Evolutionary conservation across 495 filamentous ascomycete genomes (phyloP), one percentile per base, ranked within the genome.

Genomic region (Halenospora varia): DNA sequence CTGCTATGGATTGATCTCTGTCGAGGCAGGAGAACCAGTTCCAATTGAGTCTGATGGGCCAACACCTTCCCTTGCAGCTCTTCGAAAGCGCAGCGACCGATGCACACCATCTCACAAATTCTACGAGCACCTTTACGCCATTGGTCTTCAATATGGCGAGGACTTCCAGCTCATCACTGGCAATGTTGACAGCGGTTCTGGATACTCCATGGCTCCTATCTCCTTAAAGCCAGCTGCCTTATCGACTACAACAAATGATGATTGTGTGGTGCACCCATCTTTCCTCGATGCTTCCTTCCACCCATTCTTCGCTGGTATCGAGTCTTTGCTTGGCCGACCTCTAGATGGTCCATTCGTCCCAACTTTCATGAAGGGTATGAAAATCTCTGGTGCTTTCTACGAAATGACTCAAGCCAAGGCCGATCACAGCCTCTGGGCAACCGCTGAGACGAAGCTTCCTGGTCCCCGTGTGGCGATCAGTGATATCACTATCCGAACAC

Each of bases 261-360:
- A 40, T n/a, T 40, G 35, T 40, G 35, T 40, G 9, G n/a, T 40
- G 9, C 35, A 40, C 35, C 35, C 35, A 40, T 40, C 35, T 9
- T 40, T 40, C 35, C 35, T 40, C 35, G 35, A 40, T 40, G 35
- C 35, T n/a, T 40, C 35, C 9, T 40, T 40, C 35, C 35, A 40
- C 45, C 25, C 2, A 42, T 10, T 2, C 13, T 57, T 57, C 25
- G 25, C 25, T 10, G 19, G 17, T 17, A 57, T 57, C 25, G 55
- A 57, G 55, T 29, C 51, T 41, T 44, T 18, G 19, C 15, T 55
- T 17, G 56, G 25, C 4, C n/a, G n/a, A 9, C 49, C 59, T 41
- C 40, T 67, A 9, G 63, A 60, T 25, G 64, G 61, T 39, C 59
- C 64, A 25, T 67, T 62, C 23, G 63, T 67, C 6, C 64, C 64